Conservation (phyloP, 371 early-diverging fungal species). For the Lichtheimia hyalospora region DNA sequence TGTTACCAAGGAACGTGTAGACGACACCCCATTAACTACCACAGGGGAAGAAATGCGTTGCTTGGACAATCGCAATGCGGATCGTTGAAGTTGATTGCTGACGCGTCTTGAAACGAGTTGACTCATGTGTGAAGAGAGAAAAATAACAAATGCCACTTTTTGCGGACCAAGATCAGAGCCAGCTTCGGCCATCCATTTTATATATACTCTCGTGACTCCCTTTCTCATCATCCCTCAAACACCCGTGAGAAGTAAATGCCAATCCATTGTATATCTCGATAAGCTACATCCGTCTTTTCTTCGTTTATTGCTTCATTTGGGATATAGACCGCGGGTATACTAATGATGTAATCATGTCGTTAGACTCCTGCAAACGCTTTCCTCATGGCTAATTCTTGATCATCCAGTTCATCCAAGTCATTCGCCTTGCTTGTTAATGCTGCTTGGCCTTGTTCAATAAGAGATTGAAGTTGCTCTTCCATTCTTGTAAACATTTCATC, state of each 20-base stretch:
- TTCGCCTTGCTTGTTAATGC: constrained; percentile 26
- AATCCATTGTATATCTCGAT: neutral
- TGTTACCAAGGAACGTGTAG: constrained; percentile 11
- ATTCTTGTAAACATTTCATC: constrained; percentile 29
- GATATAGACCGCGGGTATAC: no score
- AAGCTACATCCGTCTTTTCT: neutral
- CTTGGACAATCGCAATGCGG: constrained; percentile 4
- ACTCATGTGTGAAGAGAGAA: constrained; percentile 28
- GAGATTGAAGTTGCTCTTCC: constrained; percentile 29
- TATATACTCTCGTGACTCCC: no score
- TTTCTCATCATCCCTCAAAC: no score
- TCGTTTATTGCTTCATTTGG: no score
- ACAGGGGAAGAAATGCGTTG: constrained; percentile 1
- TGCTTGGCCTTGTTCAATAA: constrained; percentile 43
- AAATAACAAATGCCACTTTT: constrained; percentile 5
- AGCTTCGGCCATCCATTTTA: no score
- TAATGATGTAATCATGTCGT: no score
- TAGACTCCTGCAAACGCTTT: constrained; percentile 15
- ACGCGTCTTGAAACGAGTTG: constrained; percentile 29
- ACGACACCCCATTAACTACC: constrained; percentile 4
- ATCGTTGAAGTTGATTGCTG: constrained; percentile 14
- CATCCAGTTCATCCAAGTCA: constrained; percentile 22
- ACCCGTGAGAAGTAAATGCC: neutral
- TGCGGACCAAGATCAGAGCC: no score
- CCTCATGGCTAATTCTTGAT: constrained; percentile 20